Conservation (phyloP, 106 monocot species). For the Allium fistulosum region DNA sequence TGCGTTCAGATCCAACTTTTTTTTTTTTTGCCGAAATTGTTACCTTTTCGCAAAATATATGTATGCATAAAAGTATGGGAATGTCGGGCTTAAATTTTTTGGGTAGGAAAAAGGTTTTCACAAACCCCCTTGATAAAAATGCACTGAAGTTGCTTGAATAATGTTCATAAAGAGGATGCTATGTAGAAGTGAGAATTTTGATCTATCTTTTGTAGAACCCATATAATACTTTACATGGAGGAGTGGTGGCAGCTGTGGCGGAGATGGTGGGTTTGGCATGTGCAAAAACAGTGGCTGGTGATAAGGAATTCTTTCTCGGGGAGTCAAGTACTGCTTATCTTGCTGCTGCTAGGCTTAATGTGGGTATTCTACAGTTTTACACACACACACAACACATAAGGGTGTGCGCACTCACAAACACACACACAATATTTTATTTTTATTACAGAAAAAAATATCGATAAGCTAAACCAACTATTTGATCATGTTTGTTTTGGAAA, state of each 20-base stretch:
- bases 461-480: not conserved
- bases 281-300: conserved; percentile 52
- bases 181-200: too few species aligned
- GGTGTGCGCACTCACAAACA: too few species aligned
- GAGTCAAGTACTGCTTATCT: conserved; percentile 58
- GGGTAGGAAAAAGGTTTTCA: too few species aligned
- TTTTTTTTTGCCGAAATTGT: not conserved
- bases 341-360: conserved; percentile 42
- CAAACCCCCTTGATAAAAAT: too few species aligned
- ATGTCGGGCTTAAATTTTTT: too few species aligned
- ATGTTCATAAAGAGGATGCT: too few species aligned
- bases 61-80: too few species aligned
- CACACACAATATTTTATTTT: not conserved
- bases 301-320: conserved; percentile 72
- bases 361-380: conserved; percentile 14
- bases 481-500: not conserved
- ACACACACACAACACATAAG: too few species aligned
- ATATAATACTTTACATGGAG: conserved; percentile 77
- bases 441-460: not conserved
- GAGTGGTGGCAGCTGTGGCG: conserved; percentile 44
- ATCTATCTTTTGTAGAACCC: conserved; percentile 24
- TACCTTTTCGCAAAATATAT: not conserved
- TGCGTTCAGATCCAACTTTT: too few species aligned
- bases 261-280: conserved; percentile 62
- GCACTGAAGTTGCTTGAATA: too few species aligned